phyloP scores from a whole-genome alignment of 106 monocot genomes.

The Amphibolis antarctica region DNA sequence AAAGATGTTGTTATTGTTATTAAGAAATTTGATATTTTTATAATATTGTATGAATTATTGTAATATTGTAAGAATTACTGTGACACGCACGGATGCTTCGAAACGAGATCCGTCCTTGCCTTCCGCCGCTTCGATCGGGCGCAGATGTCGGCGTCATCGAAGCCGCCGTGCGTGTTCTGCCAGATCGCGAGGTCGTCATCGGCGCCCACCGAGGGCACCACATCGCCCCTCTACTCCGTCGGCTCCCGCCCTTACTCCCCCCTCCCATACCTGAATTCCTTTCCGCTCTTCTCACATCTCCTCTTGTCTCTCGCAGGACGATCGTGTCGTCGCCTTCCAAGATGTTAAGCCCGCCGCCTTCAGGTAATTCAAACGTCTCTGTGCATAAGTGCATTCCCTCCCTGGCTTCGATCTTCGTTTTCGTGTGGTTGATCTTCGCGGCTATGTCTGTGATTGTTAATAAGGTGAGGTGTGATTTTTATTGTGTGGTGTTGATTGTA shows the following conservation, averaged over 20 bases:
- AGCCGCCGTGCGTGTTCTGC: slow-evolving; percentile 32
- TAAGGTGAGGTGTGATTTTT: no score
- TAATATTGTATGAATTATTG: no score
- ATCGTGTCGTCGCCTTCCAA: slow-evolving; percentile 56
- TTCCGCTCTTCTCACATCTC: background rate
- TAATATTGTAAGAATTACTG: no score
- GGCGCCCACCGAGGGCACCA: slow-evolving; percentile 23
- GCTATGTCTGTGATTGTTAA: no score
- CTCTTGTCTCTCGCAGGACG: slow-evolving; percentile 32
- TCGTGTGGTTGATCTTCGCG: background rate
- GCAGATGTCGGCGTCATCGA: background rate
- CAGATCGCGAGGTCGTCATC: slow-evolving; percentile 40
- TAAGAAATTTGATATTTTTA: no score
- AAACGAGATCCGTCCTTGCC: no score
- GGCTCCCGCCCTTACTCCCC: slow-evolving; percentile 2
- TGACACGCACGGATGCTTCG: no score
- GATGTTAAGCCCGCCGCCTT: slow-evolving; percentile 75
- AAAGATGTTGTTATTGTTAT: no score
- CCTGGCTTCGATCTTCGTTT: background rate
- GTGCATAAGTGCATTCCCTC: background rate
- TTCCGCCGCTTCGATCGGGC: no score
- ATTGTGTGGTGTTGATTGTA: no score
- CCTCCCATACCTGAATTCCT: background rate
- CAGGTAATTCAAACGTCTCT: slow-evolving; percentile 25
- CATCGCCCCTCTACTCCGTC: slow-evolving; percentile 42